A percentile compares a stretch with the other conserved stretches of the same genome.
Evolutionary conservation across 2,329 filamentous ascomycete species (phyloP).

Genomic region (Chlorencoelia australis): DNA sequence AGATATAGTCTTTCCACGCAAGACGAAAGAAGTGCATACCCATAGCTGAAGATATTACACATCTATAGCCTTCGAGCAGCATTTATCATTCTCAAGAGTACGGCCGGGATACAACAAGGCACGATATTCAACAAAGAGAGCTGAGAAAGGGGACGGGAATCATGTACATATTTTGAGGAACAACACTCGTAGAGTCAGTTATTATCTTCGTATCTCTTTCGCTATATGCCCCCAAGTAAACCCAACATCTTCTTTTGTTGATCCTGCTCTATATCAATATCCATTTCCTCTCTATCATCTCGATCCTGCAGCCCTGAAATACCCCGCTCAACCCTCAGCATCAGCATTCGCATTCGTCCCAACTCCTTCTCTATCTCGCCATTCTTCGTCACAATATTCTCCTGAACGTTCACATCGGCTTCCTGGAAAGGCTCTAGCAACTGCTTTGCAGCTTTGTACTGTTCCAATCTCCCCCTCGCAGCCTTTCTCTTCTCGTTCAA

Average conservation of each 20-base stretch:
- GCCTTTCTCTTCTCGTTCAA: conserved; percentile 38
- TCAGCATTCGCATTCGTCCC: conserved; percentile 53
- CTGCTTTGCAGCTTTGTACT: conserved; percentile 38
- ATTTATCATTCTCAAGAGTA: too few species aligned
- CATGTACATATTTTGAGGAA: too few species aligned
- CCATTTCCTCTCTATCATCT: conserved; percentile 11
- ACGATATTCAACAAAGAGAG: too few species aligned
- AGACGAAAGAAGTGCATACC: too few species aligned
- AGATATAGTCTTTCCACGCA: too few species aligned
- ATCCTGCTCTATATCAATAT: conserved; percentile 18
- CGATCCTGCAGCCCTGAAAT: conserved; percentile 28
- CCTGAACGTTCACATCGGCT: conserved; percentile 41
- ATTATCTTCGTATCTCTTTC: too few species aligned
- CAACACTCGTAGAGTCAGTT: too few species aligned
- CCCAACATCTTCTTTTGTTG: conserved; percentile 13
- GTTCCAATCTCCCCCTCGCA: conserved; percentile 34
- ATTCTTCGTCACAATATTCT: conserved; percentile 56
- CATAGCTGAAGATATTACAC: too few species aligned
- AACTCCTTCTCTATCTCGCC: conserved; percentile 57
- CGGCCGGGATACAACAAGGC: too few species aligned
- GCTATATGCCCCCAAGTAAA: too few species aligned
- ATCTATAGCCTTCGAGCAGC: too few species aligned
- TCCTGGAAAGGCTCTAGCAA: conserved; percentile 42
- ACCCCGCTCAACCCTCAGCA: conserved; percentile 47
- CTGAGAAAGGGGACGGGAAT: too few species aligned